phyloP scores from a whole-genome alignment of 78 protist species.

The Polysphondylium violaceum region DNA sequence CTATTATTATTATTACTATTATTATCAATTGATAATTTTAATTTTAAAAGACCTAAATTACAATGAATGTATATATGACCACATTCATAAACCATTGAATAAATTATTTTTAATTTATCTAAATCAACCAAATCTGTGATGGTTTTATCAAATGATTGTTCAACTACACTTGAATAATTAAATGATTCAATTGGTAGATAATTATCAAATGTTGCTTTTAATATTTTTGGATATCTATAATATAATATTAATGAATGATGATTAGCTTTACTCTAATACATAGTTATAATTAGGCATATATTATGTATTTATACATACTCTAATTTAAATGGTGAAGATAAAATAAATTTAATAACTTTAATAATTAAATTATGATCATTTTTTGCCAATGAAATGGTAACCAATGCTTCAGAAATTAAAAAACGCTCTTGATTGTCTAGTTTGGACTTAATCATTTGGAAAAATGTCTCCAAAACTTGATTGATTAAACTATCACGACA shows the following conservation, averaged over 20 bases:
- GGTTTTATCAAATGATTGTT: slow-evolving; percentile 18
- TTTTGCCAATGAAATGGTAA: slow-evolving; percentile 42
- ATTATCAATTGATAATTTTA: background rate
- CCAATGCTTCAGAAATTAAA: no score
- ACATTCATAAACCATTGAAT: slow-evolving; percentile 28
- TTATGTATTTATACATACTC: background rate
- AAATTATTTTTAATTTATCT: background rate
- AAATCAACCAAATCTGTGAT: background rate
- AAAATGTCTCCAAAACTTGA: slow-evolving; percentile 1
- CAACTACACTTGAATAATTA: background rate
- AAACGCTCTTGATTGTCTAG: no score
- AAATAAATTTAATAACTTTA: slow-evolving; percentile 29
- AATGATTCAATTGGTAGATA: slow-evolving; percentile 33
- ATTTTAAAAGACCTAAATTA: slow-evolving; percentile 46
- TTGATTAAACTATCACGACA: background rate
- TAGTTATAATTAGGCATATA: background rate
- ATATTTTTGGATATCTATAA: slow-evolving; percentile 36
- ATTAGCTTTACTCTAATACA: background rate
- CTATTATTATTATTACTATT: no score
- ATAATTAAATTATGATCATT: slow-evolving; percentile 23
- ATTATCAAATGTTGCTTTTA: slow-evolving; percentile 16
- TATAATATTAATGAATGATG: background rate
- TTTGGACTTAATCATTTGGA: slow-evolving; percentile 16
- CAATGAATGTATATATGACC: slow-evolving; percentile 38
- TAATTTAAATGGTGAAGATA: slow-evolving; percentile 19